Base-by-base conservation (phyloP, 2,329 filamentous ascomycete species). In the Coleophoma eucalyptorum region DNA sequence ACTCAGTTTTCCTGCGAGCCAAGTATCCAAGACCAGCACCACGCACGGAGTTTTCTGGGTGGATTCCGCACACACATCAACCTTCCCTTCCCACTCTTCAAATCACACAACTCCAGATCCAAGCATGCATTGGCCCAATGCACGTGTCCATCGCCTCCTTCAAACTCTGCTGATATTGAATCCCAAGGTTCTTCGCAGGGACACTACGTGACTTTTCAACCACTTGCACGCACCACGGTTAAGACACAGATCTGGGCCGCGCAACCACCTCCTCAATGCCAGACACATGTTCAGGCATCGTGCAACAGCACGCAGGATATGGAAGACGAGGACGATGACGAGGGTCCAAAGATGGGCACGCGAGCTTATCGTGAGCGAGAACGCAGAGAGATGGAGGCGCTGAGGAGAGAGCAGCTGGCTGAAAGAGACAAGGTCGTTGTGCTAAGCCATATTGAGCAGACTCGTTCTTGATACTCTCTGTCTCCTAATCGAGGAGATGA, bases 321-420 rank as follows among this genome's bases (percentile, higher is more conserved):
- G 6, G 26, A 5, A 3, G 26, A 18, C 13, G 32, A 18, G 19
- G 33, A 43, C 18, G 26, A 55, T 8, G 50, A 51, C 3, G 50
- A 53, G 4, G 50, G 35, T 11, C 57, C 54, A 3, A 58, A 56
- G 40, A 51, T 59, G 13, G 61, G 60, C 3, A 58, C 57, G 1
- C 31, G 58, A 11, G 57, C 55, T 19, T 63, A 60, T 38, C 55
- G 57, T 4, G 60, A 63, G 46, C 47, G 55, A 1, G 56, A 58
- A 44, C 49, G 52, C 16, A 43, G 55, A 37, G 45, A 47, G 32
- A 47, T 47, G 45, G 45, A 47, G 15, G 19, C 32, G 6, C 15
- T 37, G 19, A 37, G 16, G 16, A 47, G 33, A 21, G 45, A 47
- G 34, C 15, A 16, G 2, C 35, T 11, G 21, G 19, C 19, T 13